Percentiles rank a stretch among this genome's conserved stretches.
phyloP scores from a whole-genome alignment of 2,329 filamentous ascomycete species.

The Berkeleyomyces basicola region DNA sequence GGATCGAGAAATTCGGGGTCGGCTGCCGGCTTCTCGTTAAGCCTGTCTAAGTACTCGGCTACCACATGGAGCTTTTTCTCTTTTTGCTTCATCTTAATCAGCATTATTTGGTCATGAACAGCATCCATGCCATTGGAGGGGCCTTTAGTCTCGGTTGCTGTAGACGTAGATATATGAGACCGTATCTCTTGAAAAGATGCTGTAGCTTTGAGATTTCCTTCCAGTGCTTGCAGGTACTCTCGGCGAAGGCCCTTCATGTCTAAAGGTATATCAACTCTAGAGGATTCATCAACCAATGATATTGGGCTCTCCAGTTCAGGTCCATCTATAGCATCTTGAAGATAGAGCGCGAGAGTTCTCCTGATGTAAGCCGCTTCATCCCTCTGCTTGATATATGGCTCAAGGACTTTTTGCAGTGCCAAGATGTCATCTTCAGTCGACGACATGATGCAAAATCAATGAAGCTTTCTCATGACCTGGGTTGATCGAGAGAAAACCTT shows the following conservation, averaged over 20 bases:
- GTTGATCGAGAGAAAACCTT: not conserved
- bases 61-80: conserved; percentile 33
- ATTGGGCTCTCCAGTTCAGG: conserved; percentile 10
- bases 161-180: conserved; percentile 2
- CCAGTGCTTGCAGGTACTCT: conserved; percentile 38
- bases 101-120: conserved; percentile 34
- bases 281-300: conserved; percentile 12
- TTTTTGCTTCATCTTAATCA: conserved; percentile 36
- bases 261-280: conserved; percentile 16
- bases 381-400: conserved; percentile 37
- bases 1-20: conserved; percentile 33
- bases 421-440: not conserved
- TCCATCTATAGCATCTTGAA: conserved; percentile 20
- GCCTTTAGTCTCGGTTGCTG: not conserved
- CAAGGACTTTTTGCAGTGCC: conserved; percentile 20
- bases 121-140: not conserved
- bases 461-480: not conserved
- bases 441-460: conserved; percentile 3
- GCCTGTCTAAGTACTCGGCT: conserved; percentile 32
- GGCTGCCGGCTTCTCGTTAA: conserved; percentile 36
- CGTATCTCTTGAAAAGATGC: conserved; percentile 28
- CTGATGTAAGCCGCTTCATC: conserved; percentile 41
- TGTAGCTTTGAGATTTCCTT: conserved; percentile 34
- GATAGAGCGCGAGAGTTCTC: conserved; percentile 35
- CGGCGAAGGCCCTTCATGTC: conserved; percentile 32